A percentile compares a stretch with the other conserved stretches of the same genome.
phyloP scores from a whole-genome alignment of 1,284 basidiomycete genomes.

The Cutaneotrichosporon arboriforme region DNA sequence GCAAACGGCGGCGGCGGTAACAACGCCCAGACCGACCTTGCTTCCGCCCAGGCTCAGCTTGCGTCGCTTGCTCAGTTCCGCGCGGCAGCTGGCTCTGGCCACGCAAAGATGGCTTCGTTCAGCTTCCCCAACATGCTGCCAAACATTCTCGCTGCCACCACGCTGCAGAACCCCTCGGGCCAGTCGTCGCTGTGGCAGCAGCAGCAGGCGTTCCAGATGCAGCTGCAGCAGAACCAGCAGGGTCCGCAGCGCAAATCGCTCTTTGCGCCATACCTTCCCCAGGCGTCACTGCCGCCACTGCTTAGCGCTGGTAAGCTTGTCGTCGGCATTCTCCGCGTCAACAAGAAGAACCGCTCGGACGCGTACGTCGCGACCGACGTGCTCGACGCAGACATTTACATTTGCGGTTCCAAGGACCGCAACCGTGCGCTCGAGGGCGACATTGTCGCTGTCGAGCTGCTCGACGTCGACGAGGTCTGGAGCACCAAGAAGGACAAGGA shows the following conservation, averaged over 20 bases:
- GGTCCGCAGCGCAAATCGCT: constrained; percentile 96
- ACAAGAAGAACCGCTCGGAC: constrained; percentile 98
- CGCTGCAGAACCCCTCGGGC: constrained; percentile 57
- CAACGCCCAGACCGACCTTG: constrained; percentile 63
- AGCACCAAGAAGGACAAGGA: constrained; percentile 99
- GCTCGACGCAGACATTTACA: constrained; percentile 96
- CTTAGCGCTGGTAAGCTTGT: constrained; percentile 98
- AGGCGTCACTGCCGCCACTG: constrained; percentile 92
- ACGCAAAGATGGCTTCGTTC: constrained; percentile 95
- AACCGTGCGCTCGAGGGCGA: constrained; percentile 98
- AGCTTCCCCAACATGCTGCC: constrained; percentile 95
- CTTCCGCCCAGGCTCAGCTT: constrained; percentile 84
- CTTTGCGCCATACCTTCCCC: constrained; percentile 97
- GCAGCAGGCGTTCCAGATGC: constrained; percentile 68
- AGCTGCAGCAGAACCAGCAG: constrained; percentile 74
- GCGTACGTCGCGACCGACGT: constrained; percentile 99
- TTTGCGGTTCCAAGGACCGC: constrained; percentile 96
- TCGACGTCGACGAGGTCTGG: constrained; percentile 98
- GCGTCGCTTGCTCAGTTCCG: constrained; percentile 96
- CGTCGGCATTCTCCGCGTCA: constrained; percentile 93
- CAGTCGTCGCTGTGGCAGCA: constrained; percentile 65
- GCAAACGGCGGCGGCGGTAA: constrained; percentile 61
- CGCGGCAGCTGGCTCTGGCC: constrained; percentile 87
- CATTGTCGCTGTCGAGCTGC: constrained; percentile 94
- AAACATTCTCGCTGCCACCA: constrained; percentile 89